Percentiles rank a stretch among this genome's conserved stretches.
Evolutionary conservation across 2,329 filamentous ascomycete species (phyloP).

Genomic region (Cyphellophora europaea): DNA sequence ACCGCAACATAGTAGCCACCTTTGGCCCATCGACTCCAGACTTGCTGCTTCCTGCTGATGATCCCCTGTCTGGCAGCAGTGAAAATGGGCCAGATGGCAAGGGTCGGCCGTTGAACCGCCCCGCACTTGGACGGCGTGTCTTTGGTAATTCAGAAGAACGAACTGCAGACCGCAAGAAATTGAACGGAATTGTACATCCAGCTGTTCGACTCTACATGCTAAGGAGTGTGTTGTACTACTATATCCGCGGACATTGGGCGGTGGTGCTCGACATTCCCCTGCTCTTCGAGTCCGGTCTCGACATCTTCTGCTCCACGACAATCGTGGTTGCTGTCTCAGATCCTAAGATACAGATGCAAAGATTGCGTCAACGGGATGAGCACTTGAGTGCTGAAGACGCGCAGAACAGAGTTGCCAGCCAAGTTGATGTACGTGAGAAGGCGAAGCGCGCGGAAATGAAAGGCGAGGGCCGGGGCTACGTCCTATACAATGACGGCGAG

Average conservation of each 20-base stretch:
- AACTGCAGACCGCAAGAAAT: slow-evolving; percentile 60
- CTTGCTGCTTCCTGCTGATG: slow-evolving; percentile 56
- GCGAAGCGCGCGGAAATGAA: slow-evolving; percentile 63
- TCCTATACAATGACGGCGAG: slow-evolving; percentile 83
- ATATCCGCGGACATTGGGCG: slow-evolving; percentile 70
- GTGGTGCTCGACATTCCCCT: slow-evolving; percentile 88
- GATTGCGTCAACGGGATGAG: slow-evolving; percentile 64
- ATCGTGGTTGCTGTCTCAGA: slow-evolving; percentile 80
- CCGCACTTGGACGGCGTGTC: slow-evolving; percentile 72
- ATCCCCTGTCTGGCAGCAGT: slow-evolving; percentile 23
- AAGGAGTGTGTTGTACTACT: slow-evolving; percentile 60
- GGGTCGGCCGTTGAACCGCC: slow-evolving; percentile 71
- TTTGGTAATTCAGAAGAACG: slow-evolving; percentile 71
- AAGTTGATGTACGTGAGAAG: slow-evolving; percentile 79
- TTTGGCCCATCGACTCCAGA: slow-evolving; percentile 80
- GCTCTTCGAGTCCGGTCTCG: slow-evolving; percentile 80
- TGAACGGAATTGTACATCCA: slow-evolving; percentile 90
- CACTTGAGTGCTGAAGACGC: slow-evolving; percentile 81
- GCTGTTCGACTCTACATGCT: slow-evolving; percentile 80
- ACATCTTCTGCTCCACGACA: slow-evolving; percentile 74
- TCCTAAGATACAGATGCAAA: slow-evolving; percentile 69
- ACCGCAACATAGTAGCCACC: slow-evolving; percentile 69
- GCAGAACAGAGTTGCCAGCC: slow-evolving; percentile 73
- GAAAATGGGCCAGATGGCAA: slow-evolving; percentile 32
- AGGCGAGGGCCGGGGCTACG: slow-evolving; percentile 51